Evolutionary conservation across 176 grass and related monocot genomes (phyloP), one percentile per base, ranked within the genome.

Genomic region (Juncus inflexus): DNA sequence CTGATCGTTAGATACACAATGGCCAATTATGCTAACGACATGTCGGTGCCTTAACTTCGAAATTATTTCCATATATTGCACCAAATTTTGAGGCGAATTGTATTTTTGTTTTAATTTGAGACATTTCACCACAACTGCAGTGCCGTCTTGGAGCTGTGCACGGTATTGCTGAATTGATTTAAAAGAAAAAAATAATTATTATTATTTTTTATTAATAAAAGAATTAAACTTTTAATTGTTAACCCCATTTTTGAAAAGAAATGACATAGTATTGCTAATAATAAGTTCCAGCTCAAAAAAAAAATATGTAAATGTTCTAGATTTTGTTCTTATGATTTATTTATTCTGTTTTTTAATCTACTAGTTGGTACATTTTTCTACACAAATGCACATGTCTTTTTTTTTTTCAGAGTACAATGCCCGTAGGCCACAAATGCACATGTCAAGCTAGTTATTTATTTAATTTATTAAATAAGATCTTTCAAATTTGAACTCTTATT

Each of bases 21-120:
- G 80, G 19, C 94, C 94, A 64, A 90, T 77, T 50, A 86, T 92
- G 75, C 85, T 86, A 80, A 90, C 85, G 75, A 99, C 79, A 84
- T 99, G 85, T 36, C 75, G 80, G 55, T 99, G 88, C 9, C 83
- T 78, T 58, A 99, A 73, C 28, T 80, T 99, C 0, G 89, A 84
- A 50, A 99, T 61, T 13, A 83, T 79, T n/a, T 90, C 85, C 85
- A 92, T 84, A 61, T 86, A 92, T 53, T 86, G 88, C 39, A 69
- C 56, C 35, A 92, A 71, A 61, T 61, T 86, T 52, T 78, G 94
- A 37, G 55, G 60, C 39, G 85, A 82, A 71, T 14, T n/a, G 56
- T 92, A 80, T 61, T 99, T 99, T 0, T 69, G 80, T 63, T 90
- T 92, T 28, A 84, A 62, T 58, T 65, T 92, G 68, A 92, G 69